Evolutionary conservation across 2,329 filamentous ascomycete species (phyloP).

Genomic region (Chaetoscypha palmicola): DNA sequence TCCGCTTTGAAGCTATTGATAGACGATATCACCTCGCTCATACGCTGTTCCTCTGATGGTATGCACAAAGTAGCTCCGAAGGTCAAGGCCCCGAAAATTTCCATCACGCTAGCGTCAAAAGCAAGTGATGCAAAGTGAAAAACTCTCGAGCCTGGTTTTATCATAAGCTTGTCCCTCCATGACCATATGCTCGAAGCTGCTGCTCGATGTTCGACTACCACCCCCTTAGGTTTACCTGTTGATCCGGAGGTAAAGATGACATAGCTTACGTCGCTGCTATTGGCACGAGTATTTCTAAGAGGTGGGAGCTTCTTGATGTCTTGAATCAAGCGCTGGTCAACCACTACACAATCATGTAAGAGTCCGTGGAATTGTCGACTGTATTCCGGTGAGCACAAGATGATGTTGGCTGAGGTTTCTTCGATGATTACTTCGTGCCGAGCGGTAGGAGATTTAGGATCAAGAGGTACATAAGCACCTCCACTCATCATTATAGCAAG

Average conservation of each 20-base stretch:
- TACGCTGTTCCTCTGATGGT: constrained; percentile 33
- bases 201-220: constrained; percentile 11
- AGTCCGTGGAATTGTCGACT: constrained; percentile 2
- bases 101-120: constrained; percentile 36
- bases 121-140: constrained; percentile 31
- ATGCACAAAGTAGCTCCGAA: constrained; percentile 36
- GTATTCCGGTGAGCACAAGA: constrained; percentile 9
- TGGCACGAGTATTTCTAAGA: neutral
- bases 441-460: constrained; percentile 25
- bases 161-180: neutral
- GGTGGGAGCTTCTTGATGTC: neutral
- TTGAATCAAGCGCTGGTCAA: neutral
- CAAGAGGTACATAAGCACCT: constrained; percentile 28
- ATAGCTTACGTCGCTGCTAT: neutral
- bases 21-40: constrained; percentile 32
- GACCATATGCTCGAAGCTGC: neutral
- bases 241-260: neutral
- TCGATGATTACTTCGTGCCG: constrained; percentile 19
- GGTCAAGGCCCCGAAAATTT: constrained; percentile 27
- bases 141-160: constrained; percentile 1
- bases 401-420: constrained; percentile 8
- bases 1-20: constrained; percentile 22
- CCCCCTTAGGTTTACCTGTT: neutral
- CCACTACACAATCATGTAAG: neutral
- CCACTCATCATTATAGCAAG: constrained; percentile 28